Percentiles rank a stretch among this genome's conserved stretches.
Conservation (phyloP, 2,329 filamentous ascomycete genomes). For the Amesomyces nigricolor region DNA sequence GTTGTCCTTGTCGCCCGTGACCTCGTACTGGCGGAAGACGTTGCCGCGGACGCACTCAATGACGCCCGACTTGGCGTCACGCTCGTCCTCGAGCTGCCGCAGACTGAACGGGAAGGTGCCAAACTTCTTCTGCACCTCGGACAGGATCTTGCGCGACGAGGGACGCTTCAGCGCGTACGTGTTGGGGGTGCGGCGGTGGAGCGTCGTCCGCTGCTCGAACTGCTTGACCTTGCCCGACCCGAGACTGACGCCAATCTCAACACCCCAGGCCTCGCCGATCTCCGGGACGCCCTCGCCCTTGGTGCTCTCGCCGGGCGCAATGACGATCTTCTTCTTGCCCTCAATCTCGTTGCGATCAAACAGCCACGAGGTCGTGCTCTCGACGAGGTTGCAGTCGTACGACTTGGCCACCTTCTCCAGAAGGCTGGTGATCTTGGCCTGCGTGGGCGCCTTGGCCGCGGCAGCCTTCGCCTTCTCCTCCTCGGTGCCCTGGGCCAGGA, state of each 20-base stretch:
- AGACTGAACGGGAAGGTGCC: slow-evolving; percentile 97
- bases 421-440: slow-evolving; percentile 78
- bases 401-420: slow-evolving; percentile 87
- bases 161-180: slow-evolving; percentile 93
- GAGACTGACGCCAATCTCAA: slow-evolving; percentile 88
- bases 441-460: slow-evolving; percentile 73
- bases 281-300: slow-evolving; percentile 89
- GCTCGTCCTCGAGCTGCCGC: slow-evolving; percentile 93
- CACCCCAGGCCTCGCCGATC: slow-evolving; percentile 92
- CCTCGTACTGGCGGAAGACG: slow-evolving; percentile 92
- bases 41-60: slow-evolving; percentile 92
- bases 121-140: slow-evolving; percentile 95
- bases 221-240: slow-evolving; percentile 93
- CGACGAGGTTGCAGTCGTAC: slow-evolving; percentile 88
- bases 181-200: slow-evolving; percentile 87
- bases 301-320: slow-evolving; percentile 76
- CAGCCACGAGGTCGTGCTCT: slow-evolving; percentile 96
- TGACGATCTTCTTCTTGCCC: slow-evolving; percentile 93
- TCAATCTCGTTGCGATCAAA: slow-evolving; percentile 98
- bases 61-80: slow-evolving; percentile 89
- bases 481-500: slow-evolving; percentile 75
- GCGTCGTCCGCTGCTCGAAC: slow-evolving; percentile 77
- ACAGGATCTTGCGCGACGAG: slow-evolving; percentile 85
- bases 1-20: slow-evolving; percentile 88
- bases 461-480: slow-evolving; percentile 94